Conservation (phyloP, 2,329 filamentous ascomycete species). For the Aspergillus sp. region DNA sequence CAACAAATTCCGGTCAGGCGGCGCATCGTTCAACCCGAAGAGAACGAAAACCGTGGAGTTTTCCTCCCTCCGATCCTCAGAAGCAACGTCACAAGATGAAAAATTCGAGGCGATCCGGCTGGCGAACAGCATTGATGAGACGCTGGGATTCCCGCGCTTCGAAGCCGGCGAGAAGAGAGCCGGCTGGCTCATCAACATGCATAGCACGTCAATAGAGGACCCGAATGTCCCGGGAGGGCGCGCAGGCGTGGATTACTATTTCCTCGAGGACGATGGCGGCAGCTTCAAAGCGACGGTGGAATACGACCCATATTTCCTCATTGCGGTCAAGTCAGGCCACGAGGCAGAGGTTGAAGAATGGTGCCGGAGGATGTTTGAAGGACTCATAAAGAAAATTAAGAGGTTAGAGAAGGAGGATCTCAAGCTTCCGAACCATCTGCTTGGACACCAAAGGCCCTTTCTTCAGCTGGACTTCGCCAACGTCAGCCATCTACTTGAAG, state of each 20-base stretch:
- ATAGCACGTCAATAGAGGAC: conserved; percentile 83
- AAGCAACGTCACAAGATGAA: conserved; percentile 89
- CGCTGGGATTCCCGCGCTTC: conserved; percentile 89
- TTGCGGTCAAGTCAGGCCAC: conserved; percentile 82
- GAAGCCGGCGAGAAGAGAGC: conserved; percentile 82
- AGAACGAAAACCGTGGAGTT: conserved; percentile 77
- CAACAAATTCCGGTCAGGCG: conserved; percentile 49
- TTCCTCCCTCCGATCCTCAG: conserved; percentile 69
- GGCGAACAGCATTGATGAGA: conserved; percentile 87
- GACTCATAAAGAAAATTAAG: conserved; percentile 74
- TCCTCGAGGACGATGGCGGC: conserved; percentile 82
- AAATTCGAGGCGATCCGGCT: conserved; percentile 82
- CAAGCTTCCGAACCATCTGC: conserved; percentile 89
- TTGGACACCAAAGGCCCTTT: conserved; percentile 87
- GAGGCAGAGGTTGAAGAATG: conserved; percentile 97
- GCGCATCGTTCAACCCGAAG: conserved; percentile 48
- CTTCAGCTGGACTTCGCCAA: conserved; percentile 85
- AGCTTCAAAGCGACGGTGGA: conserved; percentile 96
- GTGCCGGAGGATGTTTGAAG: conserved; percentile 76
- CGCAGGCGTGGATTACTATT: conserved; percentile 94
- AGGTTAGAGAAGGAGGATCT: conserved; percentile 90
- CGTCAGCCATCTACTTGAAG: conserved; percentile 80
- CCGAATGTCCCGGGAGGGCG: conserved; percentile 79
- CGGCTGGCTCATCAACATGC: conserved; percentile 95
- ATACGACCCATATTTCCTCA: conserved; percentile 94